Percentiles rank a stretch among this genome's conserved stretches.
Conservation (phyloP, 495 filamentous ascomycete genomes). For the Penicillium argentinense region DNA sequence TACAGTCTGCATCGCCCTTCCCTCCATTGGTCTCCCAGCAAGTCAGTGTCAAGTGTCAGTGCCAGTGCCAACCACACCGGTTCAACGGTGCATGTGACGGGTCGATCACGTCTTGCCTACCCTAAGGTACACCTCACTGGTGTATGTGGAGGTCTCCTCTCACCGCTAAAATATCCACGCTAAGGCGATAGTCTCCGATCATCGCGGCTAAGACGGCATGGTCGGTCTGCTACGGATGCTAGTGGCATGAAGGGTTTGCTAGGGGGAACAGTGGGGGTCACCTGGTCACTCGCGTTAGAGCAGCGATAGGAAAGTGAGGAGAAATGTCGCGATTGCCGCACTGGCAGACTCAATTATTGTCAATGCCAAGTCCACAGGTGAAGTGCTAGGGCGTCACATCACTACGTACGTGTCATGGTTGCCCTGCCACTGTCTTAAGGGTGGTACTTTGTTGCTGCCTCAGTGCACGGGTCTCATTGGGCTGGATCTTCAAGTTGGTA, state of each 20-base stretch:
- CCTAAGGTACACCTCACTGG: no score
- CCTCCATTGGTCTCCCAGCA: not conserved
- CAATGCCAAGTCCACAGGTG: slow-evolving; percentile 4
- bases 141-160: not conserved
- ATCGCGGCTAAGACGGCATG: slow-evolving; percentile 29
- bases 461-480: no score
- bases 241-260: slow-evolving; percentile 15
- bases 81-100: slow-evolving; percentile 21
- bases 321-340: no score
- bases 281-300: no score
- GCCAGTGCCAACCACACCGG: slow-evolving; percentile 8
- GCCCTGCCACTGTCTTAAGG: no score
- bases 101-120: no score
- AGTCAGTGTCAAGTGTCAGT: not conserved
- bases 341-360: slow-evolving; percentile 2
- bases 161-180: slow-evolving; percentile 30
- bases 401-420: no score
- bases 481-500: no score
- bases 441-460: no score
- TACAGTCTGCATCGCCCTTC: not conserved
- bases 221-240: slow-evolving; percentile 15
- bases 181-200: slow-evolving; percentile 22
- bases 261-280: slow-evolving; percentile 1
- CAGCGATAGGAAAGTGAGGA: no score
- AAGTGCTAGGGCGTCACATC: no score